Conservation (phyloP, 257 asterid genomes). For the Ilex aquifolium region DNA sequence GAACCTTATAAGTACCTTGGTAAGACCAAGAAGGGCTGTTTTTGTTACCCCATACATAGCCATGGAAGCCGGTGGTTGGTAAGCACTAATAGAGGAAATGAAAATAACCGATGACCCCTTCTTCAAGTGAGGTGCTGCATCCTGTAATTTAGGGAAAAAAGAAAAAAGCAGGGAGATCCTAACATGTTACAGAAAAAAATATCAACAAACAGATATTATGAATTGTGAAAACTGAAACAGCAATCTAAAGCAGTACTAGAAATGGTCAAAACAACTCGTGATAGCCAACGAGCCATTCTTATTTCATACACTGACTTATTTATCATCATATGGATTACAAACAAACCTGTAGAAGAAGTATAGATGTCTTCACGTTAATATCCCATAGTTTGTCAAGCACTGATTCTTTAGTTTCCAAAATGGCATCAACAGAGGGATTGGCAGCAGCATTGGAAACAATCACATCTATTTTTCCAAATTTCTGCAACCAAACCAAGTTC, state of each 20-base stretch:
- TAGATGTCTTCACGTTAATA: slow-evolving; percentile 69
- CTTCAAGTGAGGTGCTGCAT: slow-evolving; percentile 66
- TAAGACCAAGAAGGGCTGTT: slow-evolving; percentile 90
- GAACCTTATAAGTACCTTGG: slow-evolving; percentile 45
- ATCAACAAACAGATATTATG: background rate
- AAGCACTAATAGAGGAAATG: slow-evolving; percentile 62
- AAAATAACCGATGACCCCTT: slow-evolving; percentile 76
- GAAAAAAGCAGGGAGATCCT: too few relatives aligned
- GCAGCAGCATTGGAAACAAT: slow-evolving; percentile 93
- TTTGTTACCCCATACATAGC: slow-evolving; percentile 92
- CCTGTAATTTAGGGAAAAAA: slow-evolving; percentile 27
- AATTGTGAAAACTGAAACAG: too few relatives aligned
- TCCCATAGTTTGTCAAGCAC: slow-evolving; percentile 96
- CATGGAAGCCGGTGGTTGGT: slow-evolving; percentile 46
- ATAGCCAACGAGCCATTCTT: too few relatives aligned
- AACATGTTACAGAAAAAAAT: background rate
- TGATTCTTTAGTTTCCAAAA: slow-evolving; percentile 65
- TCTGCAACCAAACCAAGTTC: slow-evolving; percentile 33
- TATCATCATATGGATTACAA: slow-evolving; percentile 7
- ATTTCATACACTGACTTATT: too few relatives aligned
- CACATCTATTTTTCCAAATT: slow-evolving; percentile 75
- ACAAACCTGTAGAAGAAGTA: slow-evolving; percentile 73
- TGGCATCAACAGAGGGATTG: slow-evolving; percentile 62
- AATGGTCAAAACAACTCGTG: too few relatives aligned
- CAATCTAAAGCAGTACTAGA: too few relatives aligned